Percentiles rank a stretch among this genome's conserved stretches.
Evolutionary conservation across 805 yeast genomes (phyloP).

Genomic region (baker's yeast (Saccharomyces cerevisiae)): DNA sequence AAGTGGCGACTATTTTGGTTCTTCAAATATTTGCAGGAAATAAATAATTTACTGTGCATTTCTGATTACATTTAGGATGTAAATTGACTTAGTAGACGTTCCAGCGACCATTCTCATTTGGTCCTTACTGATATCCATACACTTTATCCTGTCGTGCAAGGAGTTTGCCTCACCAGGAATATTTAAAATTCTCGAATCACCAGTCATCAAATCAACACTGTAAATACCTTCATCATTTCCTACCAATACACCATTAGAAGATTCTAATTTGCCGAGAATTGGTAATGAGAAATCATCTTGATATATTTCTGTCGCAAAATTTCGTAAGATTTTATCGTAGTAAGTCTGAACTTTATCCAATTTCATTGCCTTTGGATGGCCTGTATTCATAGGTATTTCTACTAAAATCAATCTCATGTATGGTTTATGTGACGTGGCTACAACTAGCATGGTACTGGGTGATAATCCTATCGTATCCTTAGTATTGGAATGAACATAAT

Average conservation of each 20-base stretch:
- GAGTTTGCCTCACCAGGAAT: constrained; percentile 28
- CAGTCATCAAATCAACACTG: constrained; percentile 21
- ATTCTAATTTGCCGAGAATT: constrained; percentile 13
- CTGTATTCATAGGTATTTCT: constrained; percentile 30
- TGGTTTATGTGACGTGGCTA: constrained; percentile 74
- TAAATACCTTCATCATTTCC: constrained; percentile 24
- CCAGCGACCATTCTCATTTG: constrained; percentile 11
- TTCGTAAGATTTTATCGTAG: constrained; percentile 22
- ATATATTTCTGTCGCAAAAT: constrained; percentile 23
- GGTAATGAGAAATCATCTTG: constrained; percentile 28
- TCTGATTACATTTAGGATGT: constrained; percentile 1
- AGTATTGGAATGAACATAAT: neutral
- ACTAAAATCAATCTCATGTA: constrained; percentile 60
- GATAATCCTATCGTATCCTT: neutral
- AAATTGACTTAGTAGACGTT: constrained; percentile 12
- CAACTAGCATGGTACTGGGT: constrained; percentile 33
- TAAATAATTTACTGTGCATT: too few relatives aligned
- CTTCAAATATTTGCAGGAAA: too few relatives aligned
- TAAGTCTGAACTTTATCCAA: constrained; percentile 1
- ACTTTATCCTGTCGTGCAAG: constrained; percentile 23
- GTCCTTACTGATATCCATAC: constrained; percentile 13
- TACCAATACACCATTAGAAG: constrained; percentile 17
- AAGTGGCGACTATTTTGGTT: too few relatives aligned
- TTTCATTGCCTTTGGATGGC: neutral
- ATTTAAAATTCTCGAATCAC: constrained; percentile 25